Conservation (phyloP, 2,329 filamentous ascomycete species). For the Graphilbum ipis-grandicollis region DNA sequence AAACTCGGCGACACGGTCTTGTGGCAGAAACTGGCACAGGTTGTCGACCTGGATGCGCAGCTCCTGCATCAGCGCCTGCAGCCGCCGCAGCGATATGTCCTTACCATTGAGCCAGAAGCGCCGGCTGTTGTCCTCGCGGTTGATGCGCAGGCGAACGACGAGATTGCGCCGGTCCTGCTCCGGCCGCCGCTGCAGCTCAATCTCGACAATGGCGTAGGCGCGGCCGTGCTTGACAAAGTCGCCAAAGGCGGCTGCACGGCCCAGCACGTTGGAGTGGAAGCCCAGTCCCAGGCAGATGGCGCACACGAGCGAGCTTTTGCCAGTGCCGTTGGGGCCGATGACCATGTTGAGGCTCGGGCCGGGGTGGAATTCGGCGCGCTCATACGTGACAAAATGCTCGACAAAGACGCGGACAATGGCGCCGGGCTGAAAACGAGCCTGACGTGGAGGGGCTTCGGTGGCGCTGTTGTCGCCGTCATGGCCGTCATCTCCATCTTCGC, state of each 20-base stretch:
- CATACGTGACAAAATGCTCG: conserved; percentile 88
- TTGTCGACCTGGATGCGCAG: conserved; percentile 95
- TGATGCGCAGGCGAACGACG: conserved; percentile 59
- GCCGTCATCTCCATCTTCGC: conserved; percentile 7
- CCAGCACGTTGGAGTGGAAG: conserved; percentile 65
- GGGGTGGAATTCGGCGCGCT: conserved; percentile 74
- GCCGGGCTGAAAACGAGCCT: conserved; percentile 43
- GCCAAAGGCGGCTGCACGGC: conserved; percentile 65
- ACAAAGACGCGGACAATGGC: conserved; percentile 79
- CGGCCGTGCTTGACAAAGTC: conserved; percentile 90
- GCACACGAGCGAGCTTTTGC: conserved; percentile 93
- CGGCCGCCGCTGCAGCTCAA: conserved; percentile 60
- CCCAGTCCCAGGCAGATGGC: conserved; percentile 89
- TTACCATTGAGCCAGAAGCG: conserved; percentile 63
- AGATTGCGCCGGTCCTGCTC: conserved; percentile 43
- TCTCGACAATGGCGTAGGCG: conserved; percentile 65
- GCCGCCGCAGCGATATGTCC: conserved; percentile 39
- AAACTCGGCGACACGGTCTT: conserved; percentile 92
- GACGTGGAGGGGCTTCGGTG: conserved; percentile 4
- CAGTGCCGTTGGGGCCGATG: conserved; percentile 95
- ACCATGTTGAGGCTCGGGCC: conserved; percentile 96
- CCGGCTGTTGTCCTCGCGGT: conserved; percentile 63
- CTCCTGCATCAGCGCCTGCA: conserved; percentile 48
- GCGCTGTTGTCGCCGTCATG: conserved; percentile 6
- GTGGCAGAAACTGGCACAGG: conserved; percentile 88